Percentiles rank a stretch among this genome's conserved stretches.
phyloP scores from a whole-genome alignment of 2,329 filamentous ascomycete genomes.

The Penicillium sp. region DNA sequence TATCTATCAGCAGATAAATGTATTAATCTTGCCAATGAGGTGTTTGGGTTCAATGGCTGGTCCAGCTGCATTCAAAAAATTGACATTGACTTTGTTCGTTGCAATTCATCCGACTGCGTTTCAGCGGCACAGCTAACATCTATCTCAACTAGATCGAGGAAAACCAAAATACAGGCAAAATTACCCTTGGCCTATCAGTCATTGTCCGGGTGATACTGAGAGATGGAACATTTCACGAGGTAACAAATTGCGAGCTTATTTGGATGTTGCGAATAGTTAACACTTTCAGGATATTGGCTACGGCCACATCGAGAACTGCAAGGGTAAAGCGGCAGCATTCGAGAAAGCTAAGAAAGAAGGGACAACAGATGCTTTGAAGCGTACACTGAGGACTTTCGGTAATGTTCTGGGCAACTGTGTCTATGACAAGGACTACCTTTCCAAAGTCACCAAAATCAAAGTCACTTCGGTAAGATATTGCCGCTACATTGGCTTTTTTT shows the following conservation, averaged over 20 bases:
- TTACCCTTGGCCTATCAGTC: constrained; percentile 84
- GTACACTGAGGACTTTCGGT: constrained; percentile 86
- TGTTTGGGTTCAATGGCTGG: constrained; percentile 98
- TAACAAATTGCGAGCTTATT: constrained; percentile 22
- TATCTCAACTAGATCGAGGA: constrained; percentile 66
- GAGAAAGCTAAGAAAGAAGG: constrained; percentile 99
- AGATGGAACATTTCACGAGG: constrained; percentile 94
- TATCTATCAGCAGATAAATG: constrained; percentile 97
- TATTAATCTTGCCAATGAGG: constrained; percentile 90
- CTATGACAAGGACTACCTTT: constrained; percentile 92
- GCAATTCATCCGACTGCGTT: not conserved
- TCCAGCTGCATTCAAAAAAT: constrained; percentile 93
- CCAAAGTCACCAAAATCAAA: constrained; percentile 89
- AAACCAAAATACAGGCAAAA: constrained; percentile 71
- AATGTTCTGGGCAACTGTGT: constrained; percentile 98
- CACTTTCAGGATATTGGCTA: constrained; percentile 77
- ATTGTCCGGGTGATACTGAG: constrained; percentile 86
- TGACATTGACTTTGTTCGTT: constrained; percentile 80
- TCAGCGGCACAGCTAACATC: not conserved
- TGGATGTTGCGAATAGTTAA: not conserved
- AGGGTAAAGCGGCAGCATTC: constrained; percentile 91
- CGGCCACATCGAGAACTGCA: constrained; percentile 93
- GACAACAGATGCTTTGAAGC: constrained; percentile 89
- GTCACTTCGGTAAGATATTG: constrained; percentile 57
- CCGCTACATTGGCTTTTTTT: not conserved